Conservation (phyloP, 768 basidiomycete species). For the Hemileccinum impolitum region DNA sequence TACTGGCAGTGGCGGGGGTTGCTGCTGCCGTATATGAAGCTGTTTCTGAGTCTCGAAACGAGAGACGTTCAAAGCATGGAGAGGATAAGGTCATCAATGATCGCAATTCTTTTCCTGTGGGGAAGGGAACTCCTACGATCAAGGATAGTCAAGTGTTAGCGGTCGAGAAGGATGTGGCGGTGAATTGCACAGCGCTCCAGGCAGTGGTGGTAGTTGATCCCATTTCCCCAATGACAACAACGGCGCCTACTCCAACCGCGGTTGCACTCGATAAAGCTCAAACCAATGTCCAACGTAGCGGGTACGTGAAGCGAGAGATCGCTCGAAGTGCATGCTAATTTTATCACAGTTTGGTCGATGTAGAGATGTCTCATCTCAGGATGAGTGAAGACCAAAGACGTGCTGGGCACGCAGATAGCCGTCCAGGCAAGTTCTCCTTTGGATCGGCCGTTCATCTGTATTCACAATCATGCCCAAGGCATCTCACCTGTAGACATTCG, state of each 20-base stretch:
- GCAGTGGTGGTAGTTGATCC: not conserved
- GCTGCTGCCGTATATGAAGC: constrained; percentile 13
- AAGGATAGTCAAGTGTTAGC: not conserved
- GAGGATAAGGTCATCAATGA: not conserved
- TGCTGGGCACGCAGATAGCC: not conserved
- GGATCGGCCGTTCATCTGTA: not conserved
- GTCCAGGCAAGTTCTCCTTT: not conserved
- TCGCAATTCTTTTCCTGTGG: not conserved
- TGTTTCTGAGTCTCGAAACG: constrained; percentile 1
- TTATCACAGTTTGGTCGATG: not conserved
- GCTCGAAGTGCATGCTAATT: not conserved
- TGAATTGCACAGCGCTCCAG: not conserved
- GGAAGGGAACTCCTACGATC: not conserved
- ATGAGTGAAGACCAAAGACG: not conserved
- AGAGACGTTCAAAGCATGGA: constrained; percentile 1
- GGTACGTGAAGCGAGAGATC: not conserved
- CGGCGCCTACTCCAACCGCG: not conserved
- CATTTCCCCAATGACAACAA: not conserved
- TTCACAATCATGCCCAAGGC: not conserved
- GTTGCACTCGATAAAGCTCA: not conserved
- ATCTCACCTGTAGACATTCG: not conserved
- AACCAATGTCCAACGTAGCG: not conserved
- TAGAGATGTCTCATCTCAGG: not conserved
- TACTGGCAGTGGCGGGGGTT: constrained; percentile 10
- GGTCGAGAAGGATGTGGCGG: not conserved